Base-by-base conservation (phyloP, 208 protist genomes). In the Wallacemonas sp. region DNA sequence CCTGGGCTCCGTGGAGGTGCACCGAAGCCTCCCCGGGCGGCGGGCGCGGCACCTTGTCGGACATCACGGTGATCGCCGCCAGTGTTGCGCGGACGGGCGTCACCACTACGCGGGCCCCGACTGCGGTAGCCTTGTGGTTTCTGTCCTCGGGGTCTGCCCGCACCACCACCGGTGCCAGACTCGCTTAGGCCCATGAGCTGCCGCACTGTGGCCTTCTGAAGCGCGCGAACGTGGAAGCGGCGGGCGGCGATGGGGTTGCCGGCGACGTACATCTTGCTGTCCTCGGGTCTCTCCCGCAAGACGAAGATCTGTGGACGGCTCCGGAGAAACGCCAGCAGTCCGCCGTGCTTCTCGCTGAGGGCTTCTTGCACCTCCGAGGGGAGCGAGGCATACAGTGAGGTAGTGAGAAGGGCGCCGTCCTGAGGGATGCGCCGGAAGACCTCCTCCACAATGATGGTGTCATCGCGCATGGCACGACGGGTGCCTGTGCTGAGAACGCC, bases 261-360 rank as follows among this genome's bases (percentile, higher is more conserved):
- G 1, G 85, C 68, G 3, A 89, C 86, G 63, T 85, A 95, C 30
- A 87, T 42, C 64, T 62, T 57, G 50, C 63, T 66, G 50, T 89
- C 84, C 0, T 59, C 53, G 19, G 77, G 81, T 29, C 76, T 54
- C 21, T 48, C 37, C 60, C 83, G 79, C 38, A 95, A 39, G 15
- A 86, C 34, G 59, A 95, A 95, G 41, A 93, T 64, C 58, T 95
- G 89, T 68, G 87, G 83, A 13, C 89, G 85, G 36, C 77, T 38
- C 38, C 82, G 63, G 12, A 95, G 71, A 48, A 95, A 95, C 32
- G 17, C 63, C 21, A 66, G 70, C 10, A 95, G 81, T 1, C 89
- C 89, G 53, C 61, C 70, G 76, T 88, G 78, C 71, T 78, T 72
- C 72, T 92, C 85, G 46, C 82, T 81, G 21, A 95, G 68, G 3